Base-by-base conservation (phyloP, 768 basidiomycete species). In the Pleurotus tuber-regium region DNA sequence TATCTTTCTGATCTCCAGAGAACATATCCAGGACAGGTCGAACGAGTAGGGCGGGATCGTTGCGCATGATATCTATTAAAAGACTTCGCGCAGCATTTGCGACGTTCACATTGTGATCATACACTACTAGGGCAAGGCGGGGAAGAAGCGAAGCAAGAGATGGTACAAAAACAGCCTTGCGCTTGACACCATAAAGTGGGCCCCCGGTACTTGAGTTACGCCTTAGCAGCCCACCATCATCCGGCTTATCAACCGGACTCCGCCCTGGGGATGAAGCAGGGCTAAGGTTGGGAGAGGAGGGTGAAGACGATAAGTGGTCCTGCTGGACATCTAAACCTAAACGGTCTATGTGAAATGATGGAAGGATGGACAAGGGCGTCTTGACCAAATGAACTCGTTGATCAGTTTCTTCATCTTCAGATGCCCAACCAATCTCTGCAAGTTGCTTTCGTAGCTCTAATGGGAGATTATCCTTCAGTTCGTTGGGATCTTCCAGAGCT, bases 341-440 rank as follows among this genome's bases (percentile, higher is more conserved):
- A 7, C 72, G 75, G 59, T 84, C 83, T 4, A 87, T 55, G 52
- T 84, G 79, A 29, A 73, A 66, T 1, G 70, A 71, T 0, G 88
- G 83, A 0, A 89, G 66, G 12, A 87, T 70, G 3, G 86, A 82
- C 56, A 90, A 75, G 1, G 88, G 88, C 3, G 81, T 84, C 59
- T 70, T 72, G 53, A 81, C 74, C 75, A 82, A 75, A 58, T 83
- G 78, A 23, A 74, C 70, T 52, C 78, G 74, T 47, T 78, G 78
- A 58, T 88, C 82, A 7, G 75, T 68, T 8, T 75, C 65, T 2
- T 68, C 70, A 49, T 82, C 76, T 25, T 87, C 83, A 31, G 84
- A 76, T 4, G 74, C 77, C 87, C 87, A 92, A 11, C 87, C 88
- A 43, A 92, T 83, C 52, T 90, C 86, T 1, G 80, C 76, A 14